Base-by-base conservation (phyloP, 495 filamentous ascomycete genomes). In the Parmelia sp. region DNA sequence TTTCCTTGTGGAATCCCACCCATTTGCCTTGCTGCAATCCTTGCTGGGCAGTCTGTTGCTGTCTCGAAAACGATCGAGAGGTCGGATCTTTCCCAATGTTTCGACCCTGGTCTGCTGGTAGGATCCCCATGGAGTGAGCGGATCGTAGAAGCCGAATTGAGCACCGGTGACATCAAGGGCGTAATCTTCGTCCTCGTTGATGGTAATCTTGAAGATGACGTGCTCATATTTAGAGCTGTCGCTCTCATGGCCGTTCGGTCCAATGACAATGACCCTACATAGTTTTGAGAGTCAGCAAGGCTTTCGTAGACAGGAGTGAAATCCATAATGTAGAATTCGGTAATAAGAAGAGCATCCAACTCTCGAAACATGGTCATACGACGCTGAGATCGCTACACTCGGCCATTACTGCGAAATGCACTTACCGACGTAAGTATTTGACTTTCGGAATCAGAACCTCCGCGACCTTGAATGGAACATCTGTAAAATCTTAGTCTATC, bases 71-170 rank as follows among this genome's bases (percentile, higher is more conserved):
- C 31, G 25, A 25, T 53, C 6, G 12, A 53, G 49, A 31, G 49
- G 27, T 53, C 49, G 49, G 15, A 53, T 53, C 27, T 29, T 31
- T 17, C 49, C 49, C 14, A 31, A 25, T 17, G 25, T 53, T 53
- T 53, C 49, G 49, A 53, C 31, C 25, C 27, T 25, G 27, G 25
- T 31, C 31, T 53, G 49, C 49, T 31, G 49, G 49, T 53, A 53
- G 1, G 49, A 29, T 31, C 25, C 9, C 49, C 49, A 56, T 12
- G 58, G 59, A 10, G 56, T 49, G 31, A 69, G 42, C 1, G 64
- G 6, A 27, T 66, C 45, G 40, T 49, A 49, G 33, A 64, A 65
- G 21, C 69, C 69, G 39, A 65, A 69, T 29, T 72, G 71, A 3
- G 63, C 60, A 14, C 71, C 69, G 0, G 65, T 55, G n/a, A 66